A percentile compares a stretch with the other conserved stretches of the same genome.
phyloP scores from a whole-genome alignment of 345 rosid species.

The Acer yangbiense region DNA sequence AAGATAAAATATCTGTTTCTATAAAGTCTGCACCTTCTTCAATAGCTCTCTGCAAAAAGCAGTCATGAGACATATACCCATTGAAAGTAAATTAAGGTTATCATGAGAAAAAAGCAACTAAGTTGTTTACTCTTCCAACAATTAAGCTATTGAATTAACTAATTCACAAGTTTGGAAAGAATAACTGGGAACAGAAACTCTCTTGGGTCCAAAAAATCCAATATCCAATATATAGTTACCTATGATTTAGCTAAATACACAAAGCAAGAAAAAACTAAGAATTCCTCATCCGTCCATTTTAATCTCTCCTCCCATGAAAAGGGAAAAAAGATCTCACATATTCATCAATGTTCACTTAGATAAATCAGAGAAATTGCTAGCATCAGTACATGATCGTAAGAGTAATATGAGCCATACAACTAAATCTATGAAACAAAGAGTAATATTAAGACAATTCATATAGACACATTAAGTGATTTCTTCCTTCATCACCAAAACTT shows the following conservation, averaged over 20 bases:
- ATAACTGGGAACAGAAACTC: background rate
- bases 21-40: constrained; percentile 96
- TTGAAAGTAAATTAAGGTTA: background rate
- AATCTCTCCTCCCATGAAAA: background rate
- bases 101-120: background rate
- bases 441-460: background rate
- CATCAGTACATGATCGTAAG: background rate
- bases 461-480: constrained; percentile 2
- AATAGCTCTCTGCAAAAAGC: constrained; percentile 74
- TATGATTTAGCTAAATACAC: background rate
- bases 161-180: background rate
- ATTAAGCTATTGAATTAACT: background rate
- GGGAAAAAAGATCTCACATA: background rate
- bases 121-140: background rate
- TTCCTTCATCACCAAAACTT: background rate
- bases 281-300: background rate
- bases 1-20: constrained; percentile 76
- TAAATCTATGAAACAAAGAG: background rate
- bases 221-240: too few relatives aligned
- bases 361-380: background rate
- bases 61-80: background rate
- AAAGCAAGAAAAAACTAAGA: background rate
- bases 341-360: background rate
- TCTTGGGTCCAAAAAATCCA: too few relatives aligned
- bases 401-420: background rate